Evolutionary conservation across 805 yeast genomes (phyloP), one percentile per base, ranked within the genome.

Genomic region (Trichomonascus vanleenenianus): DNA sequence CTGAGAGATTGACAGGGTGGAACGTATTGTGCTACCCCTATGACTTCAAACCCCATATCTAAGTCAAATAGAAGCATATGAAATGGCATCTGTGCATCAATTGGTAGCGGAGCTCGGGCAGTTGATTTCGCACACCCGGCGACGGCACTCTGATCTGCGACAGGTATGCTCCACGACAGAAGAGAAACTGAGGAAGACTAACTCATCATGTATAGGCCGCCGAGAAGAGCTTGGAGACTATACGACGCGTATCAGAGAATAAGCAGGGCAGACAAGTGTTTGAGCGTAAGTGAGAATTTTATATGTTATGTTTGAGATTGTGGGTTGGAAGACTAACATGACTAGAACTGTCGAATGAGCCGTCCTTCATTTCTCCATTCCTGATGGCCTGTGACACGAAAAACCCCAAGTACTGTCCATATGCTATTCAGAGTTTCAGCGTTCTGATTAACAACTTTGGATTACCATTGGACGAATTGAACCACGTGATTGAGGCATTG

Each of bases 381-480:
- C 60, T 85, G 10, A 60, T 81, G 40, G 80, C 95, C 0, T 83
- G 95, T 54, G 74, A 79, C 9, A 74, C 91, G 0, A 75, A 84
- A 42, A 86, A 83, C 62, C 81, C 84, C 7, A 86, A 86, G 57
- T 71, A 84, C 51, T 77, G 83, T 19, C 71, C 84, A 1, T 71
- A 82, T 14, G 79, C 96, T 0, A 70, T 89, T 40, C 89, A 84
- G 50, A 74, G 84, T 40, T 63, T 89, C 14, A 83, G 83, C 47
- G 73, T 73, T 14, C 64, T 91, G 43, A 75, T 85, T 5, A 62
- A 73, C 15, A 56, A 69, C n/a, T 62, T 66, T 7, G 72, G 80
- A 2, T 65, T 91, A 9, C 80, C 89, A 0, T 64, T 68, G 0
- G 64, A 68, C 2, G 71, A 76, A 30, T 53, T 70, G 15, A 71